Evolutionary conservation across 495 filamentous ascomycete genomes (phyloP), one percentile per base, ranked within the genome.

Genomic region (Aspergillus nanangensis): DNA sequence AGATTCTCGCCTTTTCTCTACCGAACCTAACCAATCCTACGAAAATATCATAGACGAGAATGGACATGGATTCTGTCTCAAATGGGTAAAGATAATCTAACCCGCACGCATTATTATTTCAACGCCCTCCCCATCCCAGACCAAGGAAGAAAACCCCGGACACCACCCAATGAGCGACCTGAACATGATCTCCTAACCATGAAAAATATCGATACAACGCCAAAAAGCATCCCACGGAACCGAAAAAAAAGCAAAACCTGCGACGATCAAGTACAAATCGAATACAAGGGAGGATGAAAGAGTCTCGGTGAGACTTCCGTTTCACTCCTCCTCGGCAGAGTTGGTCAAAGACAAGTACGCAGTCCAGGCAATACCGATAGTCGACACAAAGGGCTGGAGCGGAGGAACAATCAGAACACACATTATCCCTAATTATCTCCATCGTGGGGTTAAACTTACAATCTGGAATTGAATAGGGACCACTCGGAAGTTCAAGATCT

Each of bases 361-460:
- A n/a, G 94, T 99, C 94, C 94, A 99, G 37, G 90, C 90, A 53
- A 99, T 96, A 76, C 94, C 94, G 45, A 99, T 71, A 20, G 87
- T 92, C 3, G 91, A 96, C 10, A 96, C 94, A 61, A 99, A 96
- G 2, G 94, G 94, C 93, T 97, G 50, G 29, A 48, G n/a, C n/a
- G n/a, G n/a, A 22, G 15, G 50, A 45, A 15, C 18, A 27, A 51
- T 43, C 10, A 51, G 25, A 45, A 3, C 27, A 18, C 7, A 39
- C 13, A 18, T 48, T 20, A 17, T 25, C 23, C 29, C 19, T 14
- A 23, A 37, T 34, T 37, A n/a, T 4, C 21, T 14, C 1, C 13
- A 38, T n/a, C n/a, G n/a, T n/a, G n/a, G 19, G 3, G 13, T 36
- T 14, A 3, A 48, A 79, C 92, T 80, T 61, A 96, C 93, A 63